A percentile compares a stretch with the other conserved stretches of the same genome.
These are phyloP conservation scores for Phialemoniopsis sp. DNA, from an alignment of 2,329 filamentous ascomycete genomes.

Conservation along the genomic window DNA sequence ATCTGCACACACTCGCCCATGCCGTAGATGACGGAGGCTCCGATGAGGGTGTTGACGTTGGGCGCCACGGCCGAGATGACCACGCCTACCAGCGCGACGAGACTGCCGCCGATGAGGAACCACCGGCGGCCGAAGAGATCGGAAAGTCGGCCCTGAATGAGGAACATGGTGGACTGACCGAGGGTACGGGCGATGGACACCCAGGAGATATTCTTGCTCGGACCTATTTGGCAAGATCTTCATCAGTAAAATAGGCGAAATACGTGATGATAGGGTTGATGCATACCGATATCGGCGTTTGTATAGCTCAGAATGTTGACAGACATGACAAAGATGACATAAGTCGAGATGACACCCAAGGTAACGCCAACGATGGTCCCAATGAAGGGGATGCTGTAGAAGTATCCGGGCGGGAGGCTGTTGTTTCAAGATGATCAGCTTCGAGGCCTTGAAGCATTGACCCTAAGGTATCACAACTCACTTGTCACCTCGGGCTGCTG, in stretches of 20 bases:
- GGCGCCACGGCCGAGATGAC: slow-evolving; percentile 25
- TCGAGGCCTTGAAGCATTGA: no score
- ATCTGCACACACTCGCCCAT: slow-evolving; percentile 29
- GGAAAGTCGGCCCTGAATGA: slow-evolving; percentile 29
- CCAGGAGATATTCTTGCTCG: slow-evolving; percentile 26
- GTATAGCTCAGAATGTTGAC: slow-evolving; percentile 24
- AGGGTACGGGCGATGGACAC: slow-evolving; percentile 28
- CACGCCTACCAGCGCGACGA: slow-evolving; percentile 27
- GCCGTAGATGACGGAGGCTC: slow-evolving; percentile 26
- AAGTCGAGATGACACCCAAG: slow-evolving; percentile 27
- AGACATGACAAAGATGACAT: slow-evolving; percentile 27
- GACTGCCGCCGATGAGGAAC: slow-evolving; percentile 32
- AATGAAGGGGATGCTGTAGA: slow-evolving; percentile 25
- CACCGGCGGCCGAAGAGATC: slow-evolving; percentile 32
- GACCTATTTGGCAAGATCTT: slow-evolving; percentile 9
- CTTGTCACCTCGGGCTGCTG: slow-evolving; percentile 25
- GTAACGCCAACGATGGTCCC: slow-evolving; percentile 26
- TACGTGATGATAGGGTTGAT: no score
- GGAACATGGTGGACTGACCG: slow-evolving; percentile 25
- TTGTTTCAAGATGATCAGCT: no score
- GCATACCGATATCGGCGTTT: slow-evolving; percentile 5
- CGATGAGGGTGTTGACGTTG: slow-evolving; percentile 25
- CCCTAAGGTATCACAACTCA: no score
- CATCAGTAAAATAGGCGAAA: no score
- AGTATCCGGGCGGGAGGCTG: slow-evolving; percentile 27